A percentile compares a stretch with the other conserved stretches of the same genome.
phyloP scores from a whole-genome alignment of 2,329 filamentous ascomycete genomes.

The Cladobotryum mycophilum region DNA sequence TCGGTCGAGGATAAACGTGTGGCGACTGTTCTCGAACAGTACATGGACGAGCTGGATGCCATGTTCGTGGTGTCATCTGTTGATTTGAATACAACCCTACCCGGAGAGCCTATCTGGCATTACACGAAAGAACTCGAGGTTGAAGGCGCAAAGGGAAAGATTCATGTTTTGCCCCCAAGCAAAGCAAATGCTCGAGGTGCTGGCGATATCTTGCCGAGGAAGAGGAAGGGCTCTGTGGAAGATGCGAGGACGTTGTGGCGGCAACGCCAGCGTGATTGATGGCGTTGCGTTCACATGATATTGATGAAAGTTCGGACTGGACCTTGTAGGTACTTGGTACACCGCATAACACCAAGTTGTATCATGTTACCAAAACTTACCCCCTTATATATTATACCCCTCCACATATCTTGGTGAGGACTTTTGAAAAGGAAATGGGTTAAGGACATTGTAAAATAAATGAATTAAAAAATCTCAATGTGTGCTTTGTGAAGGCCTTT shows the following conservation, averaged over 20 bases:
- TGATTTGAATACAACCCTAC: conserved; percentile 34
- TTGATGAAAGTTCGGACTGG: not conserved
- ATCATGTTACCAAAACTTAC: not conserved
- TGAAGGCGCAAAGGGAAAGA: conserved; percentile 29
- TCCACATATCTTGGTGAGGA: too few species aligned
- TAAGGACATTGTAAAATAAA: too few species aligned
- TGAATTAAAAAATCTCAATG: too few species aligned
- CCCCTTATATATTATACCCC: not conserved
- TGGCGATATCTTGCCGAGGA: conserved; percentile 77
- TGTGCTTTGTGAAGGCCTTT: too few species aligned
- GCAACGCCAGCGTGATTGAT: conserved; percentile 8
- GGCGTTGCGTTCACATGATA: conserved; percentile 7
- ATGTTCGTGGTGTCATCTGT: conserved; percentile 68
- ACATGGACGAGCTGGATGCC: conserved; percentile 47
- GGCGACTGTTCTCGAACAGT: conserved; percentile 31
- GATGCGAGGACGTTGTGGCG: conserved; percentile 63
- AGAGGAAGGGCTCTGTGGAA: conserved; percentile 60
- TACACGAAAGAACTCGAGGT: conserved; percentile 39
- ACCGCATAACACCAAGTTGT: not conserved
- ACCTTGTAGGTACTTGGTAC: too few species aligned
- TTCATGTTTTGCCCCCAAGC: conserved; percentile 43
- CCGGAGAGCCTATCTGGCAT: conserved; percentile 31
- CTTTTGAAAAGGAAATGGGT: too few species aligned
- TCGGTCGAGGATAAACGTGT: conserved; percentile 33
- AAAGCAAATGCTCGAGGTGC: conserved; percentile 75